These are phyloP conservation scores for Pichia deserticola DNA, from an alignment of 805 yeast genomes.

Conservation along the genomic window DNA sequence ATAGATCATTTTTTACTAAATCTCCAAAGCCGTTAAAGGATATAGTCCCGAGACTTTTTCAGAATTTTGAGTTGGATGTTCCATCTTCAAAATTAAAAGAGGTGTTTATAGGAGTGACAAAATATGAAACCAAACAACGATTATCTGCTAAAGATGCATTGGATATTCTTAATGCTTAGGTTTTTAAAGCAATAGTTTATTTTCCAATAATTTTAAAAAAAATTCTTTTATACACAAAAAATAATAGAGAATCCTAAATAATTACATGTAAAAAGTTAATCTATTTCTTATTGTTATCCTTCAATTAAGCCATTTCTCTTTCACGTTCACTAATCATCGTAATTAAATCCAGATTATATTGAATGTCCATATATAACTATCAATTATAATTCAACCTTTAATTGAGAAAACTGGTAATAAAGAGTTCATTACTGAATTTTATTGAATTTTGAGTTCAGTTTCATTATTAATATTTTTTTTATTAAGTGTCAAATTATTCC, in stretches of 20 bases:
- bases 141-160: constrained; percentile 25
- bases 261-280: not conserved
- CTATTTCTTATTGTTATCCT: not conserved
- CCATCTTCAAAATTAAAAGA: constrained; percentile 10
- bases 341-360: too few relatives aligned
- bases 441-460: too few relatives aligned
- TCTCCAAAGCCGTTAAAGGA: constrained; percentile 15
- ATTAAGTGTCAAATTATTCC: too few relatives aligned
- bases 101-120: constrained; percentile 37
- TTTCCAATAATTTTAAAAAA: not conserved
- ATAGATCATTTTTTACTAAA: constrained; percentile 20
- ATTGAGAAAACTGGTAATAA: too few relatives aligned
- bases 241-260: not conserved
- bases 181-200: too few relatives aligned
- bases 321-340: constrained; percentile 42
- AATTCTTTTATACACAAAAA: not conserved
- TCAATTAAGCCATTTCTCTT: constrained; percentile 21
- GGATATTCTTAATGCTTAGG: not conserved
- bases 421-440: too few relatives aligned
- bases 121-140: constrained; percentile 31
- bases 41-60: constrained; percentile 30
- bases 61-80: constrained; percentile 4
- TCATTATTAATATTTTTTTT: too few relatives aligned
- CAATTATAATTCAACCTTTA: too few relatives aligned
- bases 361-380: too few relatives aligned